Percentiles rank a stretch among this genome's conserved stretches.
These are phyloP conservation scores for Kluyveromyces nonfermentans DNA, from an alignment of 805 yeast species.

Conservation along the genomic window DNA sequence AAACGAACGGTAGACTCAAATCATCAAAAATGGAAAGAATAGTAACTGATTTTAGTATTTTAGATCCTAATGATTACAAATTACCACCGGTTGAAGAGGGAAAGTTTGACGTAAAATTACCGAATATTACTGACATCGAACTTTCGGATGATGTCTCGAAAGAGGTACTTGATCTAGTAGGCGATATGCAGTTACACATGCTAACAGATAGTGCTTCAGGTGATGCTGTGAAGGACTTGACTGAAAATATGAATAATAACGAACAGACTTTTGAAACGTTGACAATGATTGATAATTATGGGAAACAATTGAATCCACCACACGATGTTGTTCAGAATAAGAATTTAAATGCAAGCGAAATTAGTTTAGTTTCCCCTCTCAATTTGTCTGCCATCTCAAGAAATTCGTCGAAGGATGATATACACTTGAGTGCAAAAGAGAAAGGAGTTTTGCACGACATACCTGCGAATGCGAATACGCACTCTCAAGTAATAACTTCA, in stretches of 20 bases:
- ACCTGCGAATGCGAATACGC: not conserved
- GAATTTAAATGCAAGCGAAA: not conserved
- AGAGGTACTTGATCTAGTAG: not conserved
- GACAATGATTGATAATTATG: conserved; percentile 24
- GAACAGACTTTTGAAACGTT: conserved; percentile 20
- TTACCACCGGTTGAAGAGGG: conserved; percentile 19
- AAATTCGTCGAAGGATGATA: not conserved
- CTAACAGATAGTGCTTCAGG: conserved; percentile 3
- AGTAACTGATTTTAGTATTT: conserved; percentile 9
- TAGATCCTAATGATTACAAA: conserved; percentile 14
- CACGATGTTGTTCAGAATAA: not conserved
- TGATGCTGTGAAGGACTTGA: not conserved
- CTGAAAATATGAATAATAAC: conserved; percentile 6
- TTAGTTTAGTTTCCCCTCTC: conserved; percentile 1
- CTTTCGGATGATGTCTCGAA: not conserved
- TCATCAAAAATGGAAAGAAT: not conserved
- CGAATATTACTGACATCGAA: not conserved
- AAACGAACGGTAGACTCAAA: not conserved
- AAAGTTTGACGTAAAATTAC: conserved; percentile 15
- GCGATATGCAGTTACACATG: conserved; percentile 4
- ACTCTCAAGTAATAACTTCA: not conserved
- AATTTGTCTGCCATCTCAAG: not conserved
- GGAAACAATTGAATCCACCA: conserved; percentile 11
- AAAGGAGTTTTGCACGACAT: not conserved
- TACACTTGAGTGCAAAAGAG: not conserved